A percentile compares a stretch with the other conserved stretches of the same genome.
Conservation (phyloP, 2,329 filamentous ascomycete genomes). For the Rhinocladiella similis region DNA sequence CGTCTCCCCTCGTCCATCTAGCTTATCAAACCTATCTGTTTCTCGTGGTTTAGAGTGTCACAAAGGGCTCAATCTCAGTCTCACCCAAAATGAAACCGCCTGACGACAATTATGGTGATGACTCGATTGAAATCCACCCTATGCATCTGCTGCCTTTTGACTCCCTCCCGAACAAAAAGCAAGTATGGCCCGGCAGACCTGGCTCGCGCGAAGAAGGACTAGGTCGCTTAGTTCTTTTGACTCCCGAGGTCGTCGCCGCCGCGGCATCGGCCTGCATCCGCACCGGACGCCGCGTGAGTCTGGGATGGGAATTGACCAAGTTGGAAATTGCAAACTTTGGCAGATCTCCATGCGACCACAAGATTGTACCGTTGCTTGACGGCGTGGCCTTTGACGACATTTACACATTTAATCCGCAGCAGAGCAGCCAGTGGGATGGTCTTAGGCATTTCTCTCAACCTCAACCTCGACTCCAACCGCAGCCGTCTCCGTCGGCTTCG, state of each 20-base stretch:
- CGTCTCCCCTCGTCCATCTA: too few relatives aligned
- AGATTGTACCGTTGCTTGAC: conserved; percentile 49
- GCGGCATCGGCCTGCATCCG: conserved; percentile 53
- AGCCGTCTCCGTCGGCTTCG: too few relatives aligned
- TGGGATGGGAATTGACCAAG: conserved; percentile 59
- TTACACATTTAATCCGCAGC: conserved; percentile 50
- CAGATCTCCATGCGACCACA: conserved; percentile 52
- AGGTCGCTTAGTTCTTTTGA: conserved; percentile 53
- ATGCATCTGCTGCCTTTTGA: conserved; percentile 38
- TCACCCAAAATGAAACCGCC: too few relatives aligned
- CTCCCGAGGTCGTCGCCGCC: conserved; percentile 51
- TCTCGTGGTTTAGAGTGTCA: too few relatives aligned
- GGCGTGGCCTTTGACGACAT: conserved; percentile 41
- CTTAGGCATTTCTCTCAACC: conserved; percentile 34
- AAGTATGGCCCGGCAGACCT: conserved; percentile 50
- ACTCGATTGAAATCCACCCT: conserved; percentile 8
- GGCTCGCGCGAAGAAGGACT: conserved; percentile 54
- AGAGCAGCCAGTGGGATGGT: conserved; percentile 51
- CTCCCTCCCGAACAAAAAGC: conserved; percentile 49
- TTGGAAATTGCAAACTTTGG: conserved; percentile 57
- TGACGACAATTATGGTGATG: not conserved
- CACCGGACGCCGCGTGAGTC: conserved; percentile 52
- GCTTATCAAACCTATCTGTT: too few relatives aligned
- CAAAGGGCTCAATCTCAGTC: too few relatives aligned
- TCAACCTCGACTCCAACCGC: too few relatives aligned